Conservation (phyloP, 148 eudicot species). For the Cornus florida region DNA sequence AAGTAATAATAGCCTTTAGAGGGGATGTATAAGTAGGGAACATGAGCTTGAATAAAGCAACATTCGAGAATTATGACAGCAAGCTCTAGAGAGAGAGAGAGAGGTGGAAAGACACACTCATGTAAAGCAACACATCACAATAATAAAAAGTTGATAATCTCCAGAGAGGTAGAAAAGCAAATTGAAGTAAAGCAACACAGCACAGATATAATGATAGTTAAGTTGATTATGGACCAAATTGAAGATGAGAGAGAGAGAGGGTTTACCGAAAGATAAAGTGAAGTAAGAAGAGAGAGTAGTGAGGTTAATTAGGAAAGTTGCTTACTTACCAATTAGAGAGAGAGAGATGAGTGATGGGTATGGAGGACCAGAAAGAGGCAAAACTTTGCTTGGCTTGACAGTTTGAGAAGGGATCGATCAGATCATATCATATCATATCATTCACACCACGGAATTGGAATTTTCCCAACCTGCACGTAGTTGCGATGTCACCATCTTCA, state of each 20-base stretch:
- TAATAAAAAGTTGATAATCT: neutral
- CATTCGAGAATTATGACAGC: slow-evolving; percentile 20
- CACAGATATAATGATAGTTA: no score
- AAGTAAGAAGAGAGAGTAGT: neutral
- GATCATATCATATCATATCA: no score
- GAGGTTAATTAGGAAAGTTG: neutral
- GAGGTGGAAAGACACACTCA: slow-evolving; percentile 7
- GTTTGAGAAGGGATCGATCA: neutral
- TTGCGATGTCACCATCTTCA: slow-evolving; percentile 9
- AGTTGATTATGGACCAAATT: neutral
- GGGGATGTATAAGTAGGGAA: neutral
- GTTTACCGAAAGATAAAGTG: slow-evolving; percentile 2
- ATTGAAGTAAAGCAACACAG: neutral
- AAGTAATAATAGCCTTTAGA: neutral
- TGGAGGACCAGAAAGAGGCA: slow-evolving; percentile 7
- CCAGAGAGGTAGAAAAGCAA: neutral
- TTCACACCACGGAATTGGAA: no score
- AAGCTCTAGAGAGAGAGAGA: neutral
- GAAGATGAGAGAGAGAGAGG: slow-evolving; percentile 6
- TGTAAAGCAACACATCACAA: slow-evolving; percentile 1
- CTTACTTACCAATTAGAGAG: slow-evolving; percentile 3
- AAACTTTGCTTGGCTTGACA: slow-evolving; percentile 25
- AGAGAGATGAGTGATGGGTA: neutral
- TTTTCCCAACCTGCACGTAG: no score
- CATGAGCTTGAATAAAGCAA: slow-evolving; percentile 12